Evolutionary conservation across 176 grass and related monocot species (phyloP).

Genomic region (Raddia guianensis): DNA sequence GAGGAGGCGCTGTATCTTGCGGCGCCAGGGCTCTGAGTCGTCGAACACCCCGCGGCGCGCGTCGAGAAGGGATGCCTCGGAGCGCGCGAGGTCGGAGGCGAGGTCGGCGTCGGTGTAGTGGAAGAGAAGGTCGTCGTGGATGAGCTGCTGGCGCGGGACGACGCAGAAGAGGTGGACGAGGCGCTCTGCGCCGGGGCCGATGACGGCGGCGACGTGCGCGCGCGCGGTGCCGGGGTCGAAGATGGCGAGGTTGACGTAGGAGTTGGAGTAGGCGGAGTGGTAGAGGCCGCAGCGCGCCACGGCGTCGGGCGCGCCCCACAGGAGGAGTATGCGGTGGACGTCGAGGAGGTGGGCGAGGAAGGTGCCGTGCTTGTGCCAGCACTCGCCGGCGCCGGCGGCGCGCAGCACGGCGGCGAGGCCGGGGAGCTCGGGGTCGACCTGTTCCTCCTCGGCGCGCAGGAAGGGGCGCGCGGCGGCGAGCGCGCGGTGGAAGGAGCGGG

Average conservation of each 20-base stretch:
- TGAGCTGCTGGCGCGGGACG: slow-evolving; percentile 59
- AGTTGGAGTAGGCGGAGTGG: slow-evolving; percentile 97
- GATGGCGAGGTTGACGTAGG: slow-evolving; percentile 92
- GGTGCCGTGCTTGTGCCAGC: slow-evolving; percentile 97
- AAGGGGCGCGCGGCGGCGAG: slow-evolving; percentile 63
- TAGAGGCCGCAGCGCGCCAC: slow-evolving; percentile 72
- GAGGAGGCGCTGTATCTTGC: slow-evolving; percentile 63
- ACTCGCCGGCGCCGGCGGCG: slow-evolving; percentile 70
- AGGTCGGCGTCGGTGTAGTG: slow-evolving; percentile 57
- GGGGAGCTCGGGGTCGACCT: slow-evolving; percentile 64
- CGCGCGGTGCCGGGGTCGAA: slow-evolving; percentile 69
- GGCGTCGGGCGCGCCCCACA: slow-evolving; percentile 64
- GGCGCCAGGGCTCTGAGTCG: slow-evolving; percentile 49
- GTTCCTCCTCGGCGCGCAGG: slow-evolving; percentile 60
- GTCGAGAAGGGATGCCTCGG: slow-evolving; percentile 50
- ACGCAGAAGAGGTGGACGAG: slow-evolving; percentile 94
- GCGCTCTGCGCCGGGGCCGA: slow-evolving; percentile 60
- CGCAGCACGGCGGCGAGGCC: slow-evolving; percentile 56
- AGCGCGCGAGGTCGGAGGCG: slow-evolving; percentile 36
- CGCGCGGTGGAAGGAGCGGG: slow-evolving; percentile 53
- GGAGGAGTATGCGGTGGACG: slow-evolving; percentile 64
- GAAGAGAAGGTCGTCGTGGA: slow-evolving; percentile 54
- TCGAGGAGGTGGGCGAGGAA: slow-evolving; percentile 88
- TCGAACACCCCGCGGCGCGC: slow-evolving; percentile 49
- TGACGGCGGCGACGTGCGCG: slow-evolving; percentile 39